Conservation (phyloP, 192 early-diverging fungal genomes). For the Linderina pennispora region DNA sequence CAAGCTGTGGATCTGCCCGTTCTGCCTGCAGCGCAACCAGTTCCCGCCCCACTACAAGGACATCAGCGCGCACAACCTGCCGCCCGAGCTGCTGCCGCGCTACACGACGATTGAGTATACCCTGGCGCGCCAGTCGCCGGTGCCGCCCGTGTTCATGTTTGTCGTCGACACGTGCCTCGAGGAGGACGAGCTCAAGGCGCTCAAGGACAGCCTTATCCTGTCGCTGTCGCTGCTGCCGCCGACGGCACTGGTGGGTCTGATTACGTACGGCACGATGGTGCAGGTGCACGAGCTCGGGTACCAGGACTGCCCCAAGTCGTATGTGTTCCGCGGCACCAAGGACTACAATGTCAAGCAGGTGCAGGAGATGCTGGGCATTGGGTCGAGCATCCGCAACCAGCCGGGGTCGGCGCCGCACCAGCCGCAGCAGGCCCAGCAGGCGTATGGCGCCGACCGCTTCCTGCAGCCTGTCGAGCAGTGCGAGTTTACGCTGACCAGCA, state of each 20-base stretch:
- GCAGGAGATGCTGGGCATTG: conserved; percentile 94
- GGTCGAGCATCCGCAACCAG: conserved; percentile 38
- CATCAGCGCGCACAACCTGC: conserved; percentile 86
- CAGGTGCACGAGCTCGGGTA: conserved; percentile 98
- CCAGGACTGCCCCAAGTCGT: conserved; percentile 93
- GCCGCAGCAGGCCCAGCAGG: conserved; percentile 30
- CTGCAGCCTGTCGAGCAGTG: conserved; percentile 89
- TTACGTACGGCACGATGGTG: conserved; percentile 98
- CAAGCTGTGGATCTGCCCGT: conserved; percentile 98
- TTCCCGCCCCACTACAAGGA: conserved; percentile 97
- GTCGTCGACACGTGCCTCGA: conserved; percentile 97
- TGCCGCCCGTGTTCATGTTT: conserved; percentile 94
- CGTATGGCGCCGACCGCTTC: conserved; percentile 61
- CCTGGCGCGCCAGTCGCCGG: conserved; percentile 73
- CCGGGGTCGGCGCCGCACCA: conserved; percentile 14
- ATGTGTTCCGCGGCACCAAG: conserved; percentile 96
- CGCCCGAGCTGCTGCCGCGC: conserved; percentile 83
- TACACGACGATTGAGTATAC: conserved; percentile 98
- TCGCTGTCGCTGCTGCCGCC: conserved; percentile 85
- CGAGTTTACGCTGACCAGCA: conserved; percentile 91
- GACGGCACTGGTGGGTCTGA: conserved; percentile 88
- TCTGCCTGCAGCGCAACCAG: conserved; percentile 94
- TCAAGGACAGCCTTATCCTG: conserved; percentile 90
- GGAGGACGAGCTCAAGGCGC: conserved; percentile 90
- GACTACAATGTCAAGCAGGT: conserved; percentile 94